Evolutionary conservation across 192 early-diverging fungal genomes (phyloP), one percentile per base, ranked within the genome.

Genomic region (Thamnidium elegans): DNA sequence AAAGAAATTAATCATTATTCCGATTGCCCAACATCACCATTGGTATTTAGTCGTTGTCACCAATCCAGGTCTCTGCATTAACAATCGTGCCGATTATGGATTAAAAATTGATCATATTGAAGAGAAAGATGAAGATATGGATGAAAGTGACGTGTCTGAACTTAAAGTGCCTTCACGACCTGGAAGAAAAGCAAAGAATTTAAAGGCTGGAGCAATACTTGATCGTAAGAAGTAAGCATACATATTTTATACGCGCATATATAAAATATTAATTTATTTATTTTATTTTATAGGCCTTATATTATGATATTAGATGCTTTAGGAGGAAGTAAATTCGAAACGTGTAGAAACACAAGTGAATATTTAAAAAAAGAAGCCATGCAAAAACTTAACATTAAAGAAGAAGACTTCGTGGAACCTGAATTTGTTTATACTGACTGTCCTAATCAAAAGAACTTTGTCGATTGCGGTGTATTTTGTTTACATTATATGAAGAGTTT

Each of bases 1-100:
- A 20, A 59, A 59, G 58, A 15, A 39, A 23, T 43, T 39, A 7
- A n/a, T 59, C 9, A 43, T 59, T 23, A 26, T 59, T 23, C 58
- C 58, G 2, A 26, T 59, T 26, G 58, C 39, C 1, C 42, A 59
- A 11, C 9, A 42, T 7, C 42, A 45, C n/a, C 58, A 59, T 43
- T 59, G 58, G 58, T 59, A 59, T 20, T 45, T 59, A 21, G 42
- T 44, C 13, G 58, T 45, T 3, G 58, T 59, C 5, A 59, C 36
- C 5, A 39, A 8, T 7, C 43, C 58, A 23, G 8, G 3, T n/a
- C 21, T 42, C 14, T 43, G 11, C 7, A 59, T 59, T 23, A 26
- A 45, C 1, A 14, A 14, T 48, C 13, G 13, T 48, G 4, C 8
- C 42, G 20, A 21, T 13, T 31, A 17, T 5, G 54, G 47, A 17